Conservation (phyloP, 352 stramenopile species). For the Pythium apleroticum region DNA sequence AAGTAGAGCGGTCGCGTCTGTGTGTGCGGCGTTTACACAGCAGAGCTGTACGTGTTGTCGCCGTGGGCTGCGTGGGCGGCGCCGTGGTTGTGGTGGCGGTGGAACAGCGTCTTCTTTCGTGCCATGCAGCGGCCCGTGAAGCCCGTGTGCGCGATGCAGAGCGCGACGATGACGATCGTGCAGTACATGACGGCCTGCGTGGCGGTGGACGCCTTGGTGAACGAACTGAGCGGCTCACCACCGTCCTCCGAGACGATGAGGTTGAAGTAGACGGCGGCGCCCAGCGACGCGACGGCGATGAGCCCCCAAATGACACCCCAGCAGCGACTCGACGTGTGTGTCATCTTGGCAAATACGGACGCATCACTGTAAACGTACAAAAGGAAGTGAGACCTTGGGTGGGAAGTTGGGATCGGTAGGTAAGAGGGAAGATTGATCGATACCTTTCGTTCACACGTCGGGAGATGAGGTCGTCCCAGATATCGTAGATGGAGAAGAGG, state of each 20-base stretch:
- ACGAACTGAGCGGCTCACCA: constrained; percentile 41
- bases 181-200: constrained; percentile 58
- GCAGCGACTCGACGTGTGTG: constrained; percentile 87
- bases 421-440: not conserved
- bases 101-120: constrained; percentile 22
- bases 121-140: constrained; percentile 67
- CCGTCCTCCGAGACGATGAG: constrained; percentile 66
- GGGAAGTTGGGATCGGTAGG: too few species aligned
- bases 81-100: constrained; percentile 6
- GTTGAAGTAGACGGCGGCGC: constrained; percentile 83
- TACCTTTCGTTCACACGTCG: constrained; percentile 82
- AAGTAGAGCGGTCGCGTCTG: not conserved
- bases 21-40: constrained; percentile 16
- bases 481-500: constrained; percentile 91
- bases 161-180: constrained; percentile 45
- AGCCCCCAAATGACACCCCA: constrained; percentile 89
- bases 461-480: constrained; percentile 90
- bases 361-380: constrained; percentile 50
- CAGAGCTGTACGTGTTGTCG: constrained; percentile 13
- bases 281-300: constrained; percentile 74
- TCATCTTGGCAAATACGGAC: constrained; percentile 89
- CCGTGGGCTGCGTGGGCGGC: not conserved
- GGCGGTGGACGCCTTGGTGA: constrained; percentile 53
- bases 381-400: not conserved
- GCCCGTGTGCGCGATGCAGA: constrained; percentile 64